Percentiles rank a stretch among this genome's conserved stretches.
These are phyloP conservation scores for Arctium lappa DNA, from an alignment of 129 eudicot species.

Conservation along the genomic window DNA sequence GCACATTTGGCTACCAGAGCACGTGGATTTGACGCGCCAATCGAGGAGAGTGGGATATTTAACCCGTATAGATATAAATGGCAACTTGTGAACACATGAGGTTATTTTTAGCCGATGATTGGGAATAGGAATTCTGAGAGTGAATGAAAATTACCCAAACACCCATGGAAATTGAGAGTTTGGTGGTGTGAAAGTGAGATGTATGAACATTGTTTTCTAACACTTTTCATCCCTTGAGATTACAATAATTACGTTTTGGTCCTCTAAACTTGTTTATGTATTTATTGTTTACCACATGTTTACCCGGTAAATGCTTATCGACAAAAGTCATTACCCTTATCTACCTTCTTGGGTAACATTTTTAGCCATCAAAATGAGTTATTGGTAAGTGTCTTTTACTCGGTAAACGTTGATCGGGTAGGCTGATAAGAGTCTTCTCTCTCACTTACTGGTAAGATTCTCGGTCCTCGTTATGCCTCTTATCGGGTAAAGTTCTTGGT, in stretches of 20 bases:
- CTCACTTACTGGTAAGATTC: too few species aligned
- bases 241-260: background rate
- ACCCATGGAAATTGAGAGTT: background rate
- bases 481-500: too few species aligned
- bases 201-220: background rate
- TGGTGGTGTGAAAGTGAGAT: background rate
- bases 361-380: too few species aligned
- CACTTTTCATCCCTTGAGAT: background rate
- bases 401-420: too few species aligned
- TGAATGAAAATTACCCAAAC: background rate
- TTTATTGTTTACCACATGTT: too few species aligned
- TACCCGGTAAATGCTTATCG: too few species aligned
- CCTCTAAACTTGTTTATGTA: background rate
- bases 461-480: too few species aligned
- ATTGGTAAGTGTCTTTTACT: too few species aligned
- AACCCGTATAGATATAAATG: background rate
- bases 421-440: too few species aligned
- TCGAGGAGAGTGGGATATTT: background rate
- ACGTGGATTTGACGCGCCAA: background rate
- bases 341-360: too few species aligned
- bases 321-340: too few species aligned
- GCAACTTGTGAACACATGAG: slow-evolving; percentile 3
- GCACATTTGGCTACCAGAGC: slow-evolving; percentile 3
- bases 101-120: background rate
- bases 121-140: background rate